Evolutionary conservation across 305 asterid species (phyloP), one percentile per base, ranked within the genome.

Genomic region (Ilex paraguariensis): DNA sequence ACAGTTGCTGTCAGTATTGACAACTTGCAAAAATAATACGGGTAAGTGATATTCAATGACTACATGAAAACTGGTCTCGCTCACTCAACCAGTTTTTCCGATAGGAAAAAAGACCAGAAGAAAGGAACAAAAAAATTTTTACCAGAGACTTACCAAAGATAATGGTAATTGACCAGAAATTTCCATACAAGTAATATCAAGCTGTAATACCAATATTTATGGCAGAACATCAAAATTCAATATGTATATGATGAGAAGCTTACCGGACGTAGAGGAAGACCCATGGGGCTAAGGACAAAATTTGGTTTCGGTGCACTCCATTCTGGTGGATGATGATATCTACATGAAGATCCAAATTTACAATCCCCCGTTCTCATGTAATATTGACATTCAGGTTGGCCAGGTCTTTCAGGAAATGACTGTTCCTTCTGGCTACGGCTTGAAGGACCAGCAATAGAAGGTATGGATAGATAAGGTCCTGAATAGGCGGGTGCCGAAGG

Each of bases 181-280:
- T 36, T 36, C 42, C 42, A 4, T 36, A 36, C 3, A 40, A 58
- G 53, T 17, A 66, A 36, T 39, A 66, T 5, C 50, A 45, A 49
- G 21, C 16, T 58, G 9, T 16, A 48, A 32, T 58, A 31, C 51
- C 63, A 12, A 36, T 36, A 3, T 36, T 21, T 21, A 21, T 21
- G 28, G 28, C 28, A 12, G 16, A 49, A 3, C 53, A 49, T 7
- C 16, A n/a, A 49, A 49, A 49, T 49, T 49, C 53, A 49, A 49
- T 5, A n/a, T 6, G 44, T 56, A 56, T 56, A 56, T 9, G 8
- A 56, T 17, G 5, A 56, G 58, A 56, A 56, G 64, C 89, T 73
- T 83, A 90, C 97, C 49, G 95, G 95, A 70, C 87, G 96, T 56
- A 88, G 73, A n/a, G 96, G 97, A 65, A 90, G 85, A 66, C 96